Evolutionary conservation across 805 yeast genomes (phyloP), one percentile per base, ranked within the genome.

Genomic region (Wickerhamia fluorescens): DNA sequence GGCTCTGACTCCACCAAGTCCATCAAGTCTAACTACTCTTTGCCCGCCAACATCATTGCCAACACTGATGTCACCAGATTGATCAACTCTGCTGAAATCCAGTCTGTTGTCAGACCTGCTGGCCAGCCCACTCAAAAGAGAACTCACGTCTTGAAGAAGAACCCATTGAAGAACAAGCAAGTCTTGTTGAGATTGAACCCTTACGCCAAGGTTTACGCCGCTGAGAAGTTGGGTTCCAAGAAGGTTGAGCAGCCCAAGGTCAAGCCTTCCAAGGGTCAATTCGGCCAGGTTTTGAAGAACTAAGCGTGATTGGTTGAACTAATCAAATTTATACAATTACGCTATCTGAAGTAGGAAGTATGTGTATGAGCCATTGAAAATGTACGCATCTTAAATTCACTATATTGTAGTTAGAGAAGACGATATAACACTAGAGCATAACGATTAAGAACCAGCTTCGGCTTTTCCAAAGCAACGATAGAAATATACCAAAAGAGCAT

Each of bases 81-180:
- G 66, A 92, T 92, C 78, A 85, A 87, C 94, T 88, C 97, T 67
- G 78, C 96, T 68, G 98, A 92, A 78, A 81, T 92, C 68, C 98
- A 92, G 77, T 74, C 95, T 53, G 96, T 79, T 62, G 84, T 88
- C 56, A 83, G 89, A 75, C 86, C 95, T 62, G 94, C 96, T 64
- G 95, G 95, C 58, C 92, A 82, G 68, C 71, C 92, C 56, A 71
- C 79, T 61, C 88, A 84, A 68, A 86, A 88, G 88, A 87, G 89
- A 89, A 85, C 88, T 94, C 86, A 83, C 78, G 94, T 85, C 65
- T 78, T 79, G 70, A 92, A 92, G 96, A 88, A 42, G 47, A 51
- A 49, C 55, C 55, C 96, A 70, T 81, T 87, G 66, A 89, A 86
- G 92, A 92, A 92, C 96, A 88, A 86, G 80, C 95, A 86, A 75